Base-by-base conservation (phyloP, 208 protist species). In the Trichomonas gallinae region DNA sequence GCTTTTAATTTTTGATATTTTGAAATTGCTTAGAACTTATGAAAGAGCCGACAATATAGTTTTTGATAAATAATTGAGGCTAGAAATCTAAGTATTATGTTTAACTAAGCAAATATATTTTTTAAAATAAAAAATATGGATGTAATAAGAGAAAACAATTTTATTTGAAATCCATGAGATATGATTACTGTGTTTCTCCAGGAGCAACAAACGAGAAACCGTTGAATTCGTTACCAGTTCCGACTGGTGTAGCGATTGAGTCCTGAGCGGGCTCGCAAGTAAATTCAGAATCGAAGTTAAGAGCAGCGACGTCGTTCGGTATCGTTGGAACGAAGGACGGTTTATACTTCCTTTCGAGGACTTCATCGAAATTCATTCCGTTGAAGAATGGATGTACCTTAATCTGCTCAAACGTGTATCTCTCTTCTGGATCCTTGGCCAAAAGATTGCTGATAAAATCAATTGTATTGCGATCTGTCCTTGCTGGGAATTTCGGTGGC, bases 161-260 rank as follows among this genome's bases (percentile, higher is more conserved):
- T 72, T 72, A 72, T 72, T n/a, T 72, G 11, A n/a, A n/a, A n/a
- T 17, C 26, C 6, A 72, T 72, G 21, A n/a, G 11, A 72, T 4
- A 4, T 31, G 26, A 72, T 72, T 72, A 72, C 26, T 72, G 58
- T n/a, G 21, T n/a, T n/a, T 72, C 58, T n/a, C 58, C 58, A 44
- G 83, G 38, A 89, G 83, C 83, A n/a, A 89, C 38, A 89, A 89
- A 89, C 23, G 87, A 93, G 44, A 93, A 93, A 34, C 87, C 87
- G 36, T 48, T 51, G 44, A 93, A 93, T 40, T 34, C 81, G 81
- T 40, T 40, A 17, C 13, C 23, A 15, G 15, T 23, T 34, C 17
- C 26, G 21, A 51, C 44, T 17, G 87, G 87, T 21, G 87, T 93
- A 34, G 87, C 87, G 3, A 51, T 48, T 34, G 87, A 93, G 36